Conservation (phyloP, 177 flowering plant genomes). For the Vitis hybrid region DNA sequence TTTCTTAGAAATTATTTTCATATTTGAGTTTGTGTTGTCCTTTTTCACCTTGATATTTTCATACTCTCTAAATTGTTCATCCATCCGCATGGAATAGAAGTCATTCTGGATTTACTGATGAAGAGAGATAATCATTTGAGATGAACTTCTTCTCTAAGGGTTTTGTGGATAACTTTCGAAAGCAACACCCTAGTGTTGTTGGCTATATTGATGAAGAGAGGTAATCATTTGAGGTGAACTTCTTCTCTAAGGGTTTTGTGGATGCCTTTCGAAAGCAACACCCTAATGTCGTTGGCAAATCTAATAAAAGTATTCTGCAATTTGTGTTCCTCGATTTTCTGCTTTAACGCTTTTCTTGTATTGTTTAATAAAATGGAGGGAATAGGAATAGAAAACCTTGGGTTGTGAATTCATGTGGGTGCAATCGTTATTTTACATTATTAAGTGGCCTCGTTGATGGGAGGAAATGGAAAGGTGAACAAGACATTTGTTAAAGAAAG, state of each 20-base stretch:
- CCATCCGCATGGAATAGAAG: slow-evolving; percentile 63
- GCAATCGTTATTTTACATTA: too few relatives aligned
- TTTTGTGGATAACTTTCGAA: slow-evolving; percentile 87
- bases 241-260: slow-evolving; percentile 70
- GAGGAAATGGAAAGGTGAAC: too few relatives aligned
- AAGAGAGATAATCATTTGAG: slow-evolving; percentile 89
- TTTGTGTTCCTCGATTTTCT: background rate
- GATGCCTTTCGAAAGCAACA: slow-evolving; percentile 31
- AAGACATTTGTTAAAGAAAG: too few relatives aligned
- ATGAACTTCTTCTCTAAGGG: slow-evolving; percentile 66
- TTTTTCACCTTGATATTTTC: background rate
- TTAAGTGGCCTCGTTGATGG: too few relatives aligned
- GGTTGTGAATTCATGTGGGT: too few relatives aligned
- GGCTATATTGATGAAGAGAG: slow-evolving; percentile 90
- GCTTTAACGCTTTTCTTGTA: background rate
- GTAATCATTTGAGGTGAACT: slow-evolving; percentile 71
- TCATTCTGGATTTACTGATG: slow-evolving; percentile 92
- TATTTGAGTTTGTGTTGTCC: too few relatives aligned
- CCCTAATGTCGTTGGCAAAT: slow-evolving; percentile 79
- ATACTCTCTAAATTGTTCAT: background rate
- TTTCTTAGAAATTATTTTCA: too few relatives aligned
- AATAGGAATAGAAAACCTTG: too few relatives aligned
- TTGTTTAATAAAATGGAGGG: too few relatives aligned
- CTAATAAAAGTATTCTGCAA: slow-evolving; percentile 61
- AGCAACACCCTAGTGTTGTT: slow-evolving; percentile 83